Evolutionary conservation across 2,329 filamentous ascomycete species (phyloP).

Genomic region (Clonostachys byssicola): DNA sequence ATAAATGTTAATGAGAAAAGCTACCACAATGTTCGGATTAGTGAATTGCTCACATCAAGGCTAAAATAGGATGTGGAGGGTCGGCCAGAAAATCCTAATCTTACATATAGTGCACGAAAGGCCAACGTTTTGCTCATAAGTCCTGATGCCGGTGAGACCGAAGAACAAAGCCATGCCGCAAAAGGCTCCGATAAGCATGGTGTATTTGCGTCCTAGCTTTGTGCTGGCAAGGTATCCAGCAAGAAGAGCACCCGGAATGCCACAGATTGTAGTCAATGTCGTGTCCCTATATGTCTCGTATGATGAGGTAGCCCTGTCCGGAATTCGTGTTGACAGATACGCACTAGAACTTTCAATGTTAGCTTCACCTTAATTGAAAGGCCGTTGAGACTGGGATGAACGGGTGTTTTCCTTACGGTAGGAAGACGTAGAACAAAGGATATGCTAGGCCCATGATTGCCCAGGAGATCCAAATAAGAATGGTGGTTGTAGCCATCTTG

Average conservation of each 20-base stretch:
- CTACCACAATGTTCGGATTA: not conserved
- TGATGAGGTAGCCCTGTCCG: not conserved
- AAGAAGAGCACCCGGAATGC: conserved; percentile 60
- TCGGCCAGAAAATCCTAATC: not conserved
- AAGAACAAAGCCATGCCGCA: conserved; percentile 64
- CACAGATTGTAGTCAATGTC: conserved; percentile 55
- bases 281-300: conserved; percentile 59
- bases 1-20: not conserved
- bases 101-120: conserved; percentile 53
- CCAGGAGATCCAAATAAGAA: conserved; percentile 63
- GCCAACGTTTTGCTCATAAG: conserved; percentile 52
- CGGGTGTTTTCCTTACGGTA: conserved; percentile 26
- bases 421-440: conserved; percentile 65
- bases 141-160: conserved; percentile 61
- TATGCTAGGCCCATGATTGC: conserved; percentile 62
- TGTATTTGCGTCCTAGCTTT: conserved; percentile 50
- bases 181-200: conserved; percentile 55
- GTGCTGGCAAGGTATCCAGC: conserved; percentile 56
- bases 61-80: too few relatives aligned
- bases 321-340: not conserved
- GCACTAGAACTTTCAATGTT: not conserved
- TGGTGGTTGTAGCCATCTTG: conserved; percentile 51
- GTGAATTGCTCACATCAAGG: too few relatives aligned
- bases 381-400: too few relatives aligned
- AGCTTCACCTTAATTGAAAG: too few relatives aligned